Percentiles rank a stretch among this genome's conserved stretches.
phyloP scores from a whole-genome alignment of 129 eudicot genomes.

The Arctium minus region DNA sequence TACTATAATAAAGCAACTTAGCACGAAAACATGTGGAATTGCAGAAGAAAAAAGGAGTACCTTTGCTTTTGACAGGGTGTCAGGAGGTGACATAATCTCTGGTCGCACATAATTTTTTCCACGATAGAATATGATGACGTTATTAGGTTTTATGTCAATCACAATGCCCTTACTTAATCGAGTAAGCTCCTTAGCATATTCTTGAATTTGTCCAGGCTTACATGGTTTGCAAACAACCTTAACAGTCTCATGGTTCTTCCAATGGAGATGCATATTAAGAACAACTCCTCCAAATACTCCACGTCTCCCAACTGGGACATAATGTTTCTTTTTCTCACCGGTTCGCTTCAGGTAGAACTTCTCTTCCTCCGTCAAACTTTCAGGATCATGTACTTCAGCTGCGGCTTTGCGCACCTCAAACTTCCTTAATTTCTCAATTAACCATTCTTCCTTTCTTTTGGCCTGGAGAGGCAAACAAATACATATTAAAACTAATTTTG shows the following conservation, averaged over 20 bases:
- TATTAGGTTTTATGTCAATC: constrained; percentile 79
- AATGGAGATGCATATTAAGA: constrained; percentile 97
- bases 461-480: constrained; percentile 47
- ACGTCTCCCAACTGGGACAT: constrained; percentile 96
- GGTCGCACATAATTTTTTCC: constrained; percentile 95
- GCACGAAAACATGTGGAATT: neutral
- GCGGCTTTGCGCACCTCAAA: constrained; percentile 61
- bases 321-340: constrained; percentile 94
- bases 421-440: constrained; percentile 88
- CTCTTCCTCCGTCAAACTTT: constrained; percentile 89
- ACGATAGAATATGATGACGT: constrained; percentile 68
- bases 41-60: constrained; percentile 31
- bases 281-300: constrained; percentile 99
- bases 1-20: neutral
- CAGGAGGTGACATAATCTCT: constrained; percentile 87
- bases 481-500: neutral
- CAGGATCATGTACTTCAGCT: constrained; percentile 80
- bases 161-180: constrained; percentile 85
- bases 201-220: constrained; percentile 83
- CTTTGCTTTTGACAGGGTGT: constrained; percentile 88
- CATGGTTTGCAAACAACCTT: constrained; percentile 91
- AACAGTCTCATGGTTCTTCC: constrained; percentile 96
- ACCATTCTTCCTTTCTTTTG: constrained; percentile 90
- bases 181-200: constrained; percentile 85
- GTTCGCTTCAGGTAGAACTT: constrained; percentile 85